Evolutionary conservation across 345 rosid species (phyloP).

Genomic region (Hevea brasiliensis): DNA sequence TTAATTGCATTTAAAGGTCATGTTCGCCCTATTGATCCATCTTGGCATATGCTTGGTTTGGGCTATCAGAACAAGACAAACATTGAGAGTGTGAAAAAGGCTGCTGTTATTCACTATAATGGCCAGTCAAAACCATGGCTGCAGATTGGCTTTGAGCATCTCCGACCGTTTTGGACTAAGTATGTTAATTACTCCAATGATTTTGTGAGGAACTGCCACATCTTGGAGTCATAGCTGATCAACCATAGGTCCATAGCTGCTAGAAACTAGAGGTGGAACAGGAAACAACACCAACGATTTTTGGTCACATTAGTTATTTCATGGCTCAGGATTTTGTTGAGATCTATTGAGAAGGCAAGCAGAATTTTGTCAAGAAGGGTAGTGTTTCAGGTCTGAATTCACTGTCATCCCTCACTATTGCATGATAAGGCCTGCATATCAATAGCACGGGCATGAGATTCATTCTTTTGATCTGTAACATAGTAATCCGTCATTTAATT

Average conservation of each 20-base stretch:
- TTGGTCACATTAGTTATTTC: conserved; percentile 24
- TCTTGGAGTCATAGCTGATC: conserved; percentile 68
- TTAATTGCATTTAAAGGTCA: conserved; percentile 91
- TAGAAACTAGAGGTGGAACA: conserved; percentile 32
- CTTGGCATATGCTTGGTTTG: conserved; percentile 99
- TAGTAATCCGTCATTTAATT: conserved; percentile 37
- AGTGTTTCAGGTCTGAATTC: conserved; percentile 25
- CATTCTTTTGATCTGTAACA: conserved; percentile 49
- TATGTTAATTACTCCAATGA: conserved; percentile 87
- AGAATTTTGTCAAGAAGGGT: conserved; percentile 24
- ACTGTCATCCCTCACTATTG: conserved; percentile 21
- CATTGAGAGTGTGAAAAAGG: conserved; percentile 60
- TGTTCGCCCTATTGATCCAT: conserved; percentile 72
- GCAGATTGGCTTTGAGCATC: conserved; percentile 93
- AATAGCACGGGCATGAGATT: conserved; percentile 33
- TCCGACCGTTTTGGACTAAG: conserved; percentile 96
- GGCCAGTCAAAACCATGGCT: conserved; percentile 99
- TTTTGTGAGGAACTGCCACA: conserved; percentile 88
- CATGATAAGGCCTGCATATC: conserved; percentile 31
- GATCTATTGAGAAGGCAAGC: conserved; percentile 28
- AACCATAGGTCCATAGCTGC: conserved; percentile 19
- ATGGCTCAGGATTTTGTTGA: conserved; percentile 25
- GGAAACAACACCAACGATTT: conserved; percentile 28
- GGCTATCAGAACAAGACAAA: conserved; percentile 85
- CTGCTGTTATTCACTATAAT: conserved; percentile 94